These are phyloP conservation scores for Aspergillus funiculosus DNA, from an alignment of 495 filamentous ascomycete genomes.

Conservation along the genomic window DNA sequence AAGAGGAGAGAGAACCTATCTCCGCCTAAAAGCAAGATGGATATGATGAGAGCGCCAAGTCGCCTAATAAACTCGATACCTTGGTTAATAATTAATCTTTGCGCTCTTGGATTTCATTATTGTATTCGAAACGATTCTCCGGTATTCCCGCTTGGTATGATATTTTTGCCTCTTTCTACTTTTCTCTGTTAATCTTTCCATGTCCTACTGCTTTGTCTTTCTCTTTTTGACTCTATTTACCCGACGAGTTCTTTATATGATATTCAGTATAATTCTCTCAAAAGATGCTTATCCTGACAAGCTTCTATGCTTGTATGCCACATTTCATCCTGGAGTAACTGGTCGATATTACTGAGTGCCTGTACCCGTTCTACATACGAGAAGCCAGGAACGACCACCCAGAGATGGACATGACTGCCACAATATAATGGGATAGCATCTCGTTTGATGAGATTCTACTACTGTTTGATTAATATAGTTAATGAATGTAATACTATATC, in stretches of 20 bases:
- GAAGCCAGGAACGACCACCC: too few species aligned
- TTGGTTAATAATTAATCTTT: slow-evolving; percentile 9
- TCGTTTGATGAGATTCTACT: background rate
- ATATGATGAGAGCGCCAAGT: slow-evolving; percentile 1
- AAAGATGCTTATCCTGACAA: background rate
- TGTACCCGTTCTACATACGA: too few species aligned
- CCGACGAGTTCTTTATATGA: slow-evolving; percentile 7
- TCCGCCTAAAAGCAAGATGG: slow-evolving; percentile 20
- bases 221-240: slow-evolving; percentile 14
- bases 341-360: too few species aligned
- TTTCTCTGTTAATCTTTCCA: slow-evolving; percentile 10
- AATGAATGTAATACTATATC: slow-evolving; percentile 38
- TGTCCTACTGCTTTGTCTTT: slow-evolving; percentile 6
- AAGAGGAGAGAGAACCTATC: slow-evolving; percentile 50
- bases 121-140: slow-evolving; percentile 8
- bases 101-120: slow-evolving; percentile 11
- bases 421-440: background rate
- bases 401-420: too few species aligned
- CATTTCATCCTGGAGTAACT: too few species aligned
- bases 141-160: slow-evolving; percentile 15
- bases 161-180: slow-evolving; percentile 9
- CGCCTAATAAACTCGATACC: background rate
- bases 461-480: slow-evolving; percentile 10
- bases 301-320: background rate
- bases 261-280: slow-evolving; percentile 7